Evolutionary conservation across 2,329 filamentous ascomycete species (phyloP).

Genomic region (Aspergillaceae sp.): DNA sequence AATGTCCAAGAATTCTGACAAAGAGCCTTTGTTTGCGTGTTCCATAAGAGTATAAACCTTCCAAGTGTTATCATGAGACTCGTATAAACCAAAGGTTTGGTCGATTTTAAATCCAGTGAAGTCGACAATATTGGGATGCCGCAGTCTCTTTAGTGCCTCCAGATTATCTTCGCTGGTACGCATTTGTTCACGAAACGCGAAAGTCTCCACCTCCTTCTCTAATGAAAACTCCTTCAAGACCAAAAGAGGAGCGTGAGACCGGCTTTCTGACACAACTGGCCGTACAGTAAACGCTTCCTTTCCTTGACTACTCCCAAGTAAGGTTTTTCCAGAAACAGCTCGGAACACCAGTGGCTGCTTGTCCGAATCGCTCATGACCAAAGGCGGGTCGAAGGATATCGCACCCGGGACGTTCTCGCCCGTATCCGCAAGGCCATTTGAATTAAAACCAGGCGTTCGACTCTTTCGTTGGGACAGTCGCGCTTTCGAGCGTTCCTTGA

Average conservation of each 20-base stretch:
- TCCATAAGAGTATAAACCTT: conserved; percentile 67
- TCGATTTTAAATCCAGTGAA: conserved; percentile 78
- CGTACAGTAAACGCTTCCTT: conserved; percentile 61
- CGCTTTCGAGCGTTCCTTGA: conserved; percentile 33
- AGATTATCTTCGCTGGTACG: conserved; percentile 68
- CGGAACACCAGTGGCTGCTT: conserved; percentile 61
- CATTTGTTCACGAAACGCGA: conserved; percentile 65
- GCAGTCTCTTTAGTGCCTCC: conserved; percentile 63
- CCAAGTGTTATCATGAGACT: conserved; percentile 47
- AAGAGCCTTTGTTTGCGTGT: conserved; percentile 69
- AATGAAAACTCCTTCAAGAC: conserved; percentile 64
- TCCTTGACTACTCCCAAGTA: conserved; percentile 56
- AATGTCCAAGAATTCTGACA: conserved; percentile 73
- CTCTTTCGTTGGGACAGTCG: conserved; percentile 32
- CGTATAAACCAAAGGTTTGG: conserved; percentile 34
- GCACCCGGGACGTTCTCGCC: conserved; percentile 28
- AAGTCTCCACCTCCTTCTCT: conserved; percentile 48
- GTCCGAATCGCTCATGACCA: conserved; percentile 52
- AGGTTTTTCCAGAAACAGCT: conserved; percentile 60
- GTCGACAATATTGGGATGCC: conserved; percentile 68
- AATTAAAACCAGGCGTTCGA: conserved; percentile 25
- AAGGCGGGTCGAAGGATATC: conserved; percentile 36
- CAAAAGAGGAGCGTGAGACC: conserved; percentile 52
- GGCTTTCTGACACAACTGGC: conserved; percentile 51
- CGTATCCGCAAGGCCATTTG: conserved; percentile 18